Evolutionary conservation across 1,139 yeast species (phyloP).

Genomic region (Scheffersomyces segobiensis): DNA sequence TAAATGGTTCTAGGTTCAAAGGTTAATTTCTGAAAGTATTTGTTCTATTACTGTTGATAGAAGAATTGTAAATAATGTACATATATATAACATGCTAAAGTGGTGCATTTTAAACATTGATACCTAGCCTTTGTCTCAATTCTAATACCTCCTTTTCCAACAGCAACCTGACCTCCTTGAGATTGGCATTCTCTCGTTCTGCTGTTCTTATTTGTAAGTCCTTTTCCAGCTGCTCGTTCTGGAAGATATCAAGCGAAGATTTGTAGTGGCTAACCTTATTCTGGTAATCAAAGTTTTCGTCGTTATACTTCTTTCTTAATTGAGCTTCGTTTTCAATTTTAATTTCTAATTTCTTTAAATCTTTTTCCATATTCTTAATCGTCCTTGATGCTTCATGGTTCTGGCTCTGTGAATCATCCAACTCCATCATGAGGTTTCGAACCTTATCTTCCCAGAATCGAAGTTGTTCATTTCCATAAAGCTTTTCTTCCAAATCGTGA

Average conservation of each 20-base stretch:
- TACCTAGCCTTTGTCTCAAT: constrained; percentile 48
- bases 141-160: constrained; percentile 67
- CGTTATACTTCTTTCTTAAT: constrained; percentile 45
- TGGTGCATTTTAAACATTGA: constrained; percentile 4
- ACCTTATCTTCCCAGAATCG: constrained; percentile 47
- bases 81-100: not conserved
- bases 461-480: constrained; percentile 47
- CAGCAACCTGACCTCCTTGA: constrained; percentile 53
- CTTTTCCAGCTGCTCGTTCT: constrained; percentile 42
- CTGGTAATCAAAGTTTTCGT: constrained; percentile 48
- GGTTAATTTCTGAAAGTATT: not conserved
- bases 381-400: constrained; percentile 33
- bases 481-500: constrained; percentile 38
- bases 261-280: constrained; percentile 41
- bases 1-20: constrained; percentile 21
- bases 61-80: not conserved
- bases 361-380: constrained; percentile 33
- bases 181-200: constrained; percentile 44
- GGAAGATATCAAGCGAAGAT: constrained; percentile 35
- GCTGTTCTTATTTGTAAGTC: constrained; percentile 34
- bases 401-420: constrained; percentile 32
- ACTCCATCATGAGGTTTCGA: constrained; percentile 26
- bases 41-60: not conserved
- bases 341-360: constrained; percentile 37
- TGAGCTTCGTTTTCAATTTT: constrained; percentile 37